phyloP scores from a whole-genome alignment of 2,329 filamentous ascomycete genomes.

The Rutstroemia sp. region DNA sequence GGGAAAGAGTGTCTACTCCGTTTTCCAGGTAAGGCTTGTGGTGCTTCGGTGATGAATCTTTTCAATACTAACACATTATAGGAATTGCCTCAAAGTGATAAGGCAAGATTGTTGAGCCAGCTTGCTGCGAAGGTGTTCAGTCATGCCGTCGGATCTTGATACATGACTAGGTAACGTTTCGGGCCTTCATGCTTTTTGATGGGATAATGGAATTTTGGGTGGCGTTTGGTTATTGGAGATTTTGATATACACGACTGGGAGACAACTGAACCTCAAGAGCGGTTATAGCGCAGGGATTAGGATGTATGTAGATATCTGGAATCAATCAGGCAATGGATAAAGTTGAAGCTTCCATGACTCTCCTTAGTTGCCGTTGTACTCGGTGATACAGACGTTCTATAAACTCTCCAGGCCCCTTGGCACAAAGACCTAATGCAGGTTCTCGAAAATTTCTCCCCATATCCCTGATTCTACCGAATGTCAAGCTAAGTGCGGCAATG shows the following conservation, averaged over 20 bases:
- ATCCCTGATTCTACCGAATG: too few relatives aligned
- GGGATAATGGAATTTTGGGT: background rate
- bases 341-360: too few relatives aligned
- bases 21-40: slow-evolving; percentile 39
- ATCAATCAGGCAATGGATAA: background rate
- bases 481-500: too few relatives aligned
- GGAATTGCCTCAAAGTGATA: slow-evolving; percentile 74
- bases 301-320: background rate
- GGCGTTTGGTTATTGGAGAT: background rate
- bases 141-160: slow-evolving; percentile 53
- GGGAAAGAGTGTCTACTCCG: slow-evolving; percentile 90
- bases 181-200: background rate
- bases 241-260: background rate
- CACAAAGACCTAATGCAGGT: too few relatives aligned
- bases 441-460: too few relatives aligned
- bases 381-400: too few relatives aligned
- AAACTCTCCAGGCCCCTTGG: too few relatives aligned
- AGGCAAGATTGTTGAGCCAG: slow-evolving; percentile 72
- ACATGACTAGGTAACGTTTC: background rate
- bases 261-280: background rate
- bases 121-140: slow-evolving; percentile 61
- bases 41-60: too few relatives aligned
- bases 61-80: background rate
- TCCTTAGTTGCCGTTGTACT: too few relatives aligned
- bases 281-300: background rate